A percentile compares a stretch with the other conserved stretches of the same genome.
Evolutionary conservation across 495 filamentous ascomycete genomes (phyloP).

Genomic region (Tuber borchii): DNA sequence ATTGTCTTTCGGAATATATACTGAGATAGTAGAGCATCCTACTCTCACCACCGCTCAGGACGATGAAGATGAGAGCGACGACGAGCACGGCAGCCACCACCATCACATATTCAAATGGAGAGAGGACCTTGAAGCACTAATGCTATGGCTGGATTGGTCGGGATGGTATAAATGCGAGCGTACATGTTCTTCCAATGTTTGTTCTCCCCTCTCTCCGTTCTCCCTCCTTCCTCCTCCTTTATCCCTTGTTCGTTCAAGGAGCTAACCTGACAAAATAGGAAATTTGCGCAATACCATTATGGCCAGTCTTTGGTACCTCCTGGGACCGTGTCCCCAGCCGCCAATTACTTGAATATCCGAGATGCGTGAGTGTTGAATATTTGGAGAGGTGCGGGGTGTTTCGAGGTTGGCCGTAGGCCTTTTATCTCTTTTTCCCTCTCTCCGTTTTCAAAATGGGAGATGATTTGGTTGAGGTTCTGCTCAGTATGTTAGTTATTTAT

Average conservation of each 20-base stretch:
- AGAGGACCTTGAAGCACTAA: slow-evolving; percentile 4
- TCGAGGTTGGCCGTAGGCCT: neutral
- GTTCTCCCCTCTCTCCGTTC: neutral
- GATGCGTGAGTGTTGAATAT: slow-evolving; percentile 14
- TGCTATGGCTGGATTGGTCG: slow-evolving; percentile 24
- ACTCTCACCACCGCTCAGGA: neutral
- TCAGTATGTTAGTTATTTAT: neutral
- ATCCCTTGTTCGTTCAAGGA: neutral
- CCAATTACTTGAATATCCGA: slow-evolving; percentile 5
- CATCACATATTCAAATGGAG: slow-evolving; percentile 9
- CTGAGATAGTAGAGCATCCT: neutral
- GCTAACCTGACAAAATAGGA: slow-evolving; percentile 2
- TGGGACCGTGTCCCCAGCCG: slow-evolving; percentile 5
- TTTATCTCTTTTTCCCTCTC: neutral
- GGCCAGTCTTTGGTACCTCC: slow-evolving; percentile 14
- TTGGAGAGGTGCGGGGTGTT: slow-evolving; percentile 9
- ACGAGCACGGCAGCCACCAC: neutral
- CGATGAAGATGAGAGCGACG: neutral
- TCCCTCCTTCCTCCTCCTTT: neutral
- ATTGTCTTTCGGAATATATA: slow-evolving; percentile 11
- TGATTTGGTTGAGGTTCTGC: neutral
- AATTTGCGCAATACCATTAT: slow-evolving; percentile 18
- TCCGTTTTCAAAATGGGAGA: neutral
- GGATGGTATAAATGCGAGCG: slow-evolving; percentile 19
- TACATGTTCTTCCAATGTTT: slow-evolving; percentile 12